These are phyloP conservation scores for Leucosporidium creatinivorum DNA, from an alignment of 768 basidiomycete species.

Conservation along the genomic window DNA sequence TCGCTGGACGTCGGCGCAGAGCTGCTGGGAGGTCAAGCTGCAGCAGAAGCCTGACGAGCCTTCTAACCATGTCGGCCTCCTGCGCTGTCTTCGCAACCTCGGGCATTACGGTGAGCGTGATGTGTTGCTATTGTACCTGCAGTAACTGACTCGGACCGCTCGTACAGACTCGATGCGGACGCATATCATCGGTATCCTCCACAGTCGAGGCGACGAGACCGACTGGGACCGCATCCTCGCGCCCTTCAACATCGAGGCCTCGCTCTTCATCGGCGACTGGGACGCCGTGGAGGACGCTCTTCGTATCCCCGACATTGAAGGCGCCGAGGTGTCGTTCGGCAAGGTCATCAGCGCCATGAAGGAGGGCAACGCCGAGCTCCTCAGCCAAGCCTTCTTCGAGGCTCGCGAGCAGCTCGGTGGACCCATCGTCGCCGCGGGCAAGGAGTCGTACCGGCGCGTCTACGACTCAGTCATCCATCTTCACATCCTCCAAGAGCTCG, in stretches of 20 bases:
- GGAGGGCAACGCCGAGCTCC: constrained; percentile 47
- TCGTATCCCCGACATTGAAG: constrained; percentile 37
- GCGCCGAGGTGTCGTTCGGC: constrained; percentile 65
- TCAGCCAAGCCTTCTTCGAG: constrained; percentile 52
- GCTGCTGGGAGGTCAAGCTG: constrained; percentile 94
- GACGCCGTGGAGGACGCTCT: constrained; percentile 59
- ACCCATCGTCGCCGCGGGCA: constrained; percentile 72
- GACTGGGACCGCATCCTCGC: constrained; percentile 71
- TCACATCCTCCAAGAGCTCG: constrained; percentile 78
- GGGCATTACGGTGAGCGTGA: constrained; percentile 80
- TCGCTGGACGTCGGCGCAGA: constrained; percentile 95
- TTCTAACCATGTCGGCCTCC: constrained; percentile 75
- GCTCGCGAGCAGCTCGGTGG: constrained; percentile 69
- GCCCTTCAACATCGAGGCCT: constrained; percentile 83
- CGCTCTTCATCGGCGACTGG: constrained; percentile 96
- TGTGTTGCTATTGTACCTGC: too few relatives aligned
- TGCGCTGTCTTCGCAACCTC: constrained; percentile 83
- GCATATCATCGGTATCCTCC: constrained; percentile 83
- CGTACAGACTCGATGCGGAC: constrained; percentile 81
- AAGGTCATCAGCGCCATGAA: constrained; percentile 74
- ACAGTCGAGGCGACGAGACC: constrained; percentile 54
- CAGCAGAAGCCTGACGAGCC: constrained; percentile 86
- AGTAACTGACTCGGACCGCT: not conserved
- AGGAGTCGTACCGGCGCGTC: constrained; percentile 70
- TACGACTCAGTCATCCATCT: constrained; percentile 81